Conservation (phyloP, 2,329 filamentous ascomycete genomes). For the Cercospora berteroae region DNA sequence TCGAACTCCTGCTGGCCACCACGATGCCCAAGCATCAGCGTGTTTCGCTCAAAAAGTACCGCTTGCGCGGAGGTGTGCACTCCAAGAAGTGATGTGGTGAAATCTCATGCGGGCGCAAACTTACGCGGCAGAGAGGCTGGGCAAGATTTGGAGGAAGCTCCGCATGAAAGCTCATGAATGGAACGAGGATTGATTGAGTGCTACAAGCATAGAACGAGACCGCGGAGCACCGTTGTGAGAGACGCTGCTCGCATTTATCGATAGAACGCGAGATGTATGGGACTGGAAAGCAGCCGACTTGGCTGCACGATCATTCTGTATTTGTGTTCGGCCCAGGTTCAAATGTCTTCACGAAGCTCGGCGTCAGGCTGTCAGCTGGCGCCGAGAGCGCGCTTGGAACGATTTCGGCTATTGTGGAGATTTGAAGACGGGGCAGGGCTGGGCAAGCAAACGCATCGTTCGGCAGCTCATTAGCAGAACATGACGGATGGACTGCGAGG, state of each 20-base stretch:
- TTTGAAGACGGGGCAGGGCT: not conserved
- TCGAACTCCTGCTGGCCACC: not conserved
- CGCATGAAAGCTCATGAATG: not conserved
- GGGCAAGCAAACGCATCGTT: not conserved
- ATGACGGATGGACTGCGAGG: not conserved
- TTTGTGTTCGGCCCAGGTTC: not conserved
- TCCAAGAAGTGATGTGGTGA: not conserved
- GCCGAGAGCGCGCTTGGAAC: not conserved
- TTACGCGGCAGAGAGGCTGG: not conserved
- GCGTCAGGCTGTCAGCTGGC: not conserved
- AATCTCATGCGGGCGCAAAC: not conserved
- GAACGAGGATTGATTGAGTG: not conserved
- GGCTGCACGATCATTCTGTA: not conserved
- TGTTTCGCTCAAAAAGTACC: not conserved
- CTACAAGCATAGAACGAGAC: not conserved
- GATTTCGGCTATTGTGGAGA: not conserved
- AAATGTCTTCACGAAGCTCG: not conserved
- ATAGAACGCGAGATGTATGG: not conserved
- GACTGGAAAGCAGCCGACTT: not conserved
- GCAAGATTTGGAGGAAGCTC: not conserved
- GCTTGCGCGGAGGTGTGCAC: not conserved
- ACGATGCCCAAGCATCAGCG: not conserved
- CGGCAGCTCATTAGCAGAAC: not conserved
- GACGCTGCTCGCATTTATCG: not conserved
- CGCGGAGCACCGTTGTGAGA: not conserved